Evolutionary conservation across 1,139 yeast genomes (phyloP), one percentile per base, ranked within the genome.

Genomic region (Hansenula sp.): DNA sequence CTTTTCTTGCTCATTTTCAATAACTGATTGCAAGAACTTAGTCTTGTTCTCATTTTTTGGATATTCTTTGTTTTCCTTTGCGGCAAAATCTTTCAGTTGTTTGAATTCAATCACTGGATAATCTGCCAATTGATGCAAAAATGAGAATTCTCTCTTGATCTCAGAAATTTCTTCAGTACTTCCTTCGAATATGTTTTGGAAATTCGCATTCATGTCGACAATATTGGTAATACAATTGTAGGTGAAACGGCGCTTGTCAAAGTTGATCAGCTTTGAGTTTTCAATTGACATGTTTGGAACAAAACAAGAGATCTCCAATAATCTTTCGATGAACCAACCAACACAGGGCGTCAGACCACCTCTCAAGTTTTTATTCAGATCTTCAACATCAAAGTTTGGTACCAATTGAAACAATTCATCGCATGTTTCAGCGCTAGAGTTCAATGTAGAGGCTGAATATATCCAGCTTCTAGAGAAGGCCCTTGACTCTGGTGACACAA

Each of bases 401-500:
- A 77, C 57, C 33, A 77, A 59, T 48, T 65, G 56, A 12, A 47
- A 37, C 13, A 60, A 49, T 11, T 52, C 61, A 34, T 56, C 55
- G 27, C 58, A 46, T 11, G 42, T 41, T 1, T 51, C 42, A 8
- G 55, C 45, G 29, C 61, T 59, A 40, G 61, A 54, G 17, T 65
- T 60, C 27, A 66, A 63, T 17, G 66, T 63, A 4, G 75, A 64
- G 21, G 90, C 77, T 2, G 81, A 74, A 43, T 67, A 68, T 1
- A 77, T 62, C 96, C 96, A 88, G 13, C 81, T 69, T 45, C 71
- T 71, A 3, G 84, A 72, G 60, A 78, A 89, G 27, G 71, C 63
- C 50, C 99, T 72, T 38, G 93, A 80, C 57, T 87, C 95, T 0
- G 96, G 96, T 1, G 91, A 74, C 40, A 88, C 70, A 21, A 91